Conservation (phyloP, 805 yeast species). For the Sugiyamaella valdiviana region DNA sequence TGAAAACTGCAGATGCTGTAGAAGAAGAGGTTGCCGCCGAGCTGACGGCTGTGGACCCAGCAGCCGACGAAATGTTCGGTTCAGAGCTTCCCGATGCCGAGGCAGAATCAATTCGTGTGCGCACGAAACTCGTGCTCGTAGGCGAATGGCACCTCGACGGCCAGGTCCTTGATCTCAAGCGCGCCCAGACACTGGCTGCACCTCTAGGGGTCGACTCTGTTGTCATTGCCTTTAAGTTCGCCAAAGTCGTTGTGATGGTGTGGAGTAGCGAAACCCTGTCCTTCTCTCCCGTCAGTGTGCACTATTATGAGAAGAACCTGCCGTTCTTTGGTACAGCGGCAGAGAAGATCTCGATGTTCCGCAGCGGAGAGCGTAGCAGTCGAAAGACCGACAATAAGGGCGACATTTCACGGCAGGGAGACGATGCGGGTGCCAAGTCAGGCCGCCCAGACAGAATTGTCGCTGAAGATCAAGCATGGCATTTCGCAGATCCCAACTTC, state of each 20-base stretch:
- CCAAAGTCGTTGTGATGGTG: conserved; percentile 68
- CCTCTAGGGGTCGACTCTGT: conserved; percentile 49
- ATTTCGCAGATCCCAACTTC: conserved; percentile 27
- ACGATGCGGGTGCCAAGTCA: background rate
- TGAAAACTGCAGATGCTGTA: conserved; percentile 12
- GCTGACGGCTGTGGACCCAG: conserved; percentile 7
- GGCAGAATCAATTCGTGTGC: conserved; percentile 5
- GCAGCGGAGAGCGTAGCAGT: background rate
- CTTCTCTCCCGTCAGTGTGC: conserved; percentile 71
- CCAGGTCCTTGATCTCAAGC: conserved; percentile 49
- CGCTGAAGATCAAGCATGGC: conserved; percentile 18
- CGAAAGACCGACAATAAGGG: background rate
- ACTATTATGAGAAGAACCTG: conserved; percentile 73
- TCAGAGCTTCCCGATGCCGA: background rate
- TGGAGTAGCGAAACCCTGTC: conserved; percentile 56
- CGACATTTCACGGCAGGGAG: background rate
- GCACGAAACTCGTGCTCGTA: conserved; percentile 37
- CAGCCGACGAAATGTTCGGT: background rate
- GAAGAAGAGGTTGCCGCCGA: conserved; percentile 23
- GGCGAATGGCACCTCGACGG: conserved; percentile 74
- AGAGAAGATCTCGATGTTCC: background rate
- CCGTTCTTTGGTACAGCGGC: conserved; percentile 12
- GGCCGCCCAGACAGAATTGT: background rate
- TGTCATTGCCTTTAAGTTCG: conserved; percentile 59
- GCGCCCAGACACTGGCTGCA: conserved; percentile 43